Evolutionary conservation across 202 grass and related monocot species (phyloP).

Genomic region (Panicum hallii): DNA sequence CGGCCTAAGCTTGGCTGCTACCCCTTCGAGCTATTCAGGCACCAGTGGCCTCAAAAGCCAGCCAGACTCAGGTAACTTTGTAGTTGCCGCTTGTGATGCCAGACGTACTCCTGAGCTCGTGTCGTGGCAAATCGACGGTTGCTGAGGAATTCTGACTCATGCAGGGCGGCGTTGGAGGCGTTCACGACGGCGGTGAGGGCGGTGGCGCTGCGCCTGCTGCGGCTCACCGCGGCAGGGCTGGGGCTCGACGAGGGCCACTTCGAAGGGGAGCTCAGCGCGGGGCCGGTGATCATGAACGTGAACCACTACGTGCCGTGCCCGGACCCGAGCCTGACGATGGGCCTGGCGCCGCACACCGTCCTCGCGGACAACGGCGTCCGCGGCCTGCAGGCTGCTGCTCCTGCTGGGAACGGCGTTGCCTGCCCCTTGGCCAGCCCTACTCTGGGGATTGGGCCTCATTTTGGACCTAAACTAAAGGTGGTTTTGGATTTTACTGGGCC

Average conservation of each 20-base stretch:
- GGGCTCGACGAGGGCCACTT: slow-evolving; percentile 31
- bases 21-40: slow-evolving; percentile 14
- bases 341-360: slow-evolving; percentile 47
- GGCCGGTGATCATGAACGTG: slow-evolving; percentile 30
- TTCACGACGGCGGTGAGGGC: slow-evolving; percentile 31
- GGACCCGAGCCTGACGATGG: slow-evolving; percentile 56
- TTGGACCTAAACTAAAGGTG: too few relatives aligned
- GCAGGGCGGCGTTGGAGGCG: neutral
- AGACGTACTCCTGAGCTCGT: too few relatives aligned
- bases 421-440: too few relatives aligned
- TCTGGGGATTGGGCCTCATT: too few relatives aligned
- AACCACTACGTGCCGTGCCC: slow-evolving; percentile 57
- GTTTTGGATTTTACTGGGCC: too few relatives aligned
- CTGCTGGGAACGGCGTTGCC: too few relatives aligned
- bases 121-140: too few relatives aligned
- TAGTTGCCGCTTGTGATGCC: too few relatives aligned
- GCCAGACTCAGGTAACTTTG: neutral
- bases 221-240: neutral
- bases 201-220: slow-evolving; percentile 32
- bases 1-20: slow-evolving; percentile 38
- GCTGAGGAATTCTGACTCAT: too few relatives aligned
- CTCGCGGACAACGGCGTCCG: slow-evolving; percentile 43
- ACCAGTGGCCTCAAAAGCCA: slow-evolving; percentile 4
- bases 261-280: neutral
- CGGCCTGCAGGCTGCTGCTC: slow-evolving; percentile 18